A percentile compares a stretch with the other conserved stretches of the same genome.
phyloP scores from a whole-genome alignment of 2,329 filamentous ascomycete species.

The Trichoderma asperellum region DNA sequence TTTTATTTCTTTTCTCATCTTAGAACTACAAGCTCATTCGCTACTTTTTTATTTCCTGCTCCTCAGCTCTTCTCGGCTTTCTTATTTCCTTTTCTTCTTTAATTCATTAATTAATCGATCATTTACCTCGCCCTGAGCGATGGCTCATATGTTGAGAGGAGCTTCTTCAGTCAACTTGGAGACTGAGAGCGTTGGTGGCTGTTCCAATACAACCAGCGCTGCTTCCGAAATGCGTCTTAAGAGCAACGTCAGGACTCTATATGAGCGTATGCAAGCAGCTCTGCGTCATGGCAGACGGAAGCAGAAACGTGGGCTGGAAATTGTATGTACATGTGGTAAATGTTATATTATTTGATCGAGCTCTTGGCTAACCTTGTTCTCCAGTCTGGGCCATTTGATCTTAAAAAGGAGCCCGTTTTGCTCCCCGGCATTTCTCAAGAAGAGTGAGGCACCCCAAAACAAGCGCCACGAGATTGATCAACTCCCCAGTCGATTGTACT shows the following conservation, averaged over 20 bases:
- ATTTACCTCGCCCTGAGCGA: not conserved
- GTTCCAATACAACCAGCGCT: slow-evolving; percentile 22
- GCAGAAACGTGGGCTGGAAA: slow-evolving; percentile 49
- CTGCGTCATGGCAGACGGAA: slow-evolving; percentile 43
- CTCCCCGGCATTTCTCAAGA: slow-evolving; percentile 62
- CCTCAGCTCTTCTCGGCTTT: not conserved
- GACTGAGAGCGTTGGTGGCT: slow-evolving; percentile 25
- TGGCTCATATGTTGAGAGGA: slow-evolving; percentile 22
- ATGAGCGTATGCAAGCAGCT: slow-evolving; percentile 51
- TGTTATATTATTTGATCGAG: not conserved
- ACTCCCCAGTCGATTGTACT: not conserved
- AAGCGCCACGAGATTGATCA: not conserved
- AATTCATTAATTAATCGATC: not conserved
- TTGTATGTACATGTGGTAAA: slow-evolving; percentile 45
- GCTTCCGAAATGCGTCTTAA: slow-evolving; percentile 42
- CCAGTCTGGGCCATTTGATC: slow-evolving; percentile 64
- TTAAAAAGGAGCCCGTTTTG: slow-evolving; percentile 57
- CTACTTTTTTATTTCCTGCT: not conserved
- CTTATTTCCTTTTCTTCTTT: not conserved
- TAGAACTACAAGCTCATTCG: not conserved
- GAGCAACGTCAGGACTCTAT: slow-evolving; percentile 50
- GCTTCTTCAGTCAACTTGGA: slow-evolving; percentile 24
- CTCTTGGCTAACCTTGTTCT: slow-evolving; percentile 33
- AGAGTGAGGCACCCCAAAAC: slow-evolving; percentile 52
- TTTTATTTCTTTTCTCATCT: not conserved